Evolutionary conservation across 495 filamentous ascomycete species (phyloP), one percentile per base, ranked within the genome.

Genomic region (Talaromyces stipitatus): DNA sequence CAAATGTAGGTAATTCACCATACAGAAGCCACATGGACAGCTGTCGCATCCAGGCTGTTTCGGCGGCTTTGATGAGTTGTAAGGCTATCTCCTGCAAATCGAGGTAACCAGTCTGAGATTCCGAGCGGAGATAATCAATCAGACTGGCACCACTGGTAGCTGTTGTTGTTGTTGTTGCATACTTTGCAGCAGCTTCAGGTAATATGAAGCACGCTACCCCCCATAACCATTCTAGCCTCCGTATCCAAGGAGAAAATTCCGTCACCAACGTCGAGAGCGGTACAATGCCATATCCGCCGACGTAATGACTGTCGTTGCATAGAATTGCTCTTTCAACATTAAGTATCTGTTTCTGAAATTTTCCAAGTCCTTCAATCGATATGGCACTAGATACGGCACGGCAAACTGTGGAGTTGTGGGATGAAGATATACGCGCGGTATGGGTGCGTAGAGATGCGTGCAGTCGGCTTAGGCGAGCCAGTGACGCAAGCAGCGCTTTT

Each of bases 251-350:
- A 3, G 86, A 81, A 60, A 98, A 96, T 66, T 92, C 85, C 8
- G 78, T 79, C 5, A 96, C 85, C 8, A 98, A 78, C 4, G 83
- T 86, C 10, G 94, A 92, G 38, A 98, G 71, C 1, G 94, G 92
- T 14, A 97, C 94, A 59, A 96, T 94, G 50, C 91, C 84, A 62
- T 96, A 96, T 2, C 87, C 91, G 38, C 91, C 92, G 2, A 96
- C 91, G 61, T 87, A 80, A 18, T 72, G 79, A 32, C 80, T 77
- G 68, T 95, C 88, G 63, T 82, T 81, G 23, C 78, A 72, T 51
- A 97, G 73, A 38, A 98, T 86, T 7, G 76, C 78, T 52, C 78
- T 79, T 70, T 98, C 94, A 2, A 97, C 91, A 32, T 89, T 82
- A 1, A 96, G 72, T 7, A 98, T 85, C 66, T 87, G 90, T 29